Percentiles rank a stretch among this genome's conserved stretches.
Conservation (phyloP, 2,329 filamentous ascomycete genomes). For the Epichloe glyceriae region DNA sequence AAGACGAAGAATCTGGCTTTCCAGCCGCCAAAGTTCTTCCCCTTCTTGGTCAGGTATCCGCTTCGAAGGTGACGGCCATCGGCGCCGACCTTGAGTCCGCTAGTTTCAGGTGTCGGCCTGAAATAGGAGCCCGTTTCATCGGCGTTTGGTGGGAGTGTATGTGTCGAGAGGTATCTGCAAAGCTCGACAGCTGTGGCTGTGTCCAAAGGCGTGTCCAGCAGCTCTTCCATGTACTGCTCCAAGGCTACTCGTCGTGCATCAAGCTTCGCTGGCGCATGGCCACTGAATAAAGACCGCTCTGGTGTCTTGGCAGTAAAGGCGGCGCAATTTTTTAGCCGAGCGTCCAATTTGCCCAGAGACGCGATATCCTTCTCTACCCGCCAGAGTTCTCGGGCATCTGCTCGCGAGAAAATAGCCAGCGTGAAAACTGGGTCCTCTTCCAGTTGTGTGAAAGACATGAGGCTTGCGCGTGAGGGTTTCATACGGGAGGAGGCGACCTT, state of each 20-base stretch:
- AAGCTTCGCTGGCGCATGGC: slow-evolving; percentile 85
- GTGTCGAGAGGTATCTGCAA: slow-evolving; percentile 72
- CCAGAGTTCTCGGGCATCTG: slow-evolving; percentile 71
- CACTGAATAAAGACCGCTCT: slow-evolving; percentile 75
- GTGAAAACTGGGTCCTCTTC: slow-evolving; percentile 95
- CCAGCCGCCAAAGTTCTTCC: slow-evolving; percentile 98
- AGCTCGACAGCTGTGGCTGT: slow-evolving; percentile 64
- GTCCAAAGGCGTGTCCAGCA: slow-evolving; percentile 74
- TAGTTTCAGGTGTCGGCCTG: slow-evolving; percentile 13
- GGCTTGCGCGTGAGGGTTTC: slow-evolving; percentile 77
- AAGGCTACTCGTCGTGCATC: slow-evolving; percentile 73
- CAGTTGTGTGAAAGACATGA: slow-evolving; percentile 63
- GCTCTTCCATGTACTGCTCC: slow-evolving; percentile 71
- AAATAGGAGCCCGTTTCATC: slow-evolving; percentile 35
- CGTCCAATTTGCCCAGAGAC: slow-evolving; percentile 70
- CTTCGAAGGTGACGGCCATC: slow-evolving; percentile 61
- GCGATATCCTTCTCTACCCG: slow-evolving; percentile 83
- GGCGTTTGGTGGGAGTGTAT: slow-evolving; percentile 47
- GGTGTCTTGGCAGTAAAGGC: slow-evolving; percentile 65
- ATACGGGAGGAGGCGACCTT: slow-evolving; percentile 90
- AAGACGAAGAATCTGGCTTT: slow-evolving; percentile 63
- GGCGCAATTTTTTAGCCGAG: slow-evolving; percentile 62
- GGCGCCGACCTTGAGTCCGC: slow-evolving; percentile 33
- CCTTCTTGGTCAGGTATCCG: slow-evolving; percentile 89
- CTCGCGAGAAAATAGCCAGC: slow-evolving; percentile 69